Base-by-base conservation (phyloP, 345 rosid genomes). In the Gossypium australe region DNA sequence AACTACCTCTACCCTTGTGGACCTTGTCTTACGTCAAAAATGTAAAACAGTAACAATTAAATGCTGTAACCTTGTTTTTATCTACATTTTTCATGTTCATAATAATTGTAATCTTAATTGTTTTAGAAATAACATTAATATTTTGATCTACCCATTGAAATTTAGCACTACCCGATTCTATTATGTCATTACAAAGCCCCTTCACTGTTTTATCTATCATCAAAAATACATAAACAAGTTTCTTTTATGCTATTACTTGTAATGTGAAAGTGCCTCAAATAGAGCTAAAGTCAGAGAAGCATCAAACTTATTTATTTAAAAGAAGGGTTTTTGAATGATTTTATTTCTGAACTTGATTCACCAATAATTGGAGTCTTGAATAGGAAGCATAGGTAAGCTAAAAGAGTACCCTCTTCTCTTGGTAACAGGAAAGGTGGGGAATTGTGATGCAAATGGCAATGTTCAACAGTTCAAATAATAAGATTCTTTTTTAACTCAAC, bases 391-490 rank as follows among this genome's bases (percentile, higher is more conserved):
- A 17, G 48, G 59, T 7, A 22, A 61, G 22, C 55, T 44, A 48
- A 27, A 60, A 64, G 64, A 48, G 13, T 10, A 6, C 18, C 5
- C 60, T 49, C 17, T 62, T 62, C n/a, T 34, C 49, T 51, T 34
- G 61, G 69, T 70, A 16, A 34, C 16, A 45, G 78, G 78, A 75
- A 58, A 24, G 38, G 63, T 58, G 16, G 63, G 63, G 71, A 7
- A 9, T 8, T 51, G 73, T 34, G 64, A n/a, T 69, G 79, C 63
- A 56, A 69, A 71, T 75, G n/a, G 0, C 79, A 67, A 66, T 76
- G 76, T 76, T 74, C 22, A 53, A 53, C 10, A 0, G 57, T 53
- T 53, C 69, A 78, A 74, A 79, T 8, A 18, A 56, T 10, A 56
- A 18, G 2, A 56, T 51, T 51, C 8, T 16, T 34, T 34, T 34